phyloP scores from a whole-genome alignment of 768 basidiomycete species.

The Tylopilus sp. region DNA sequence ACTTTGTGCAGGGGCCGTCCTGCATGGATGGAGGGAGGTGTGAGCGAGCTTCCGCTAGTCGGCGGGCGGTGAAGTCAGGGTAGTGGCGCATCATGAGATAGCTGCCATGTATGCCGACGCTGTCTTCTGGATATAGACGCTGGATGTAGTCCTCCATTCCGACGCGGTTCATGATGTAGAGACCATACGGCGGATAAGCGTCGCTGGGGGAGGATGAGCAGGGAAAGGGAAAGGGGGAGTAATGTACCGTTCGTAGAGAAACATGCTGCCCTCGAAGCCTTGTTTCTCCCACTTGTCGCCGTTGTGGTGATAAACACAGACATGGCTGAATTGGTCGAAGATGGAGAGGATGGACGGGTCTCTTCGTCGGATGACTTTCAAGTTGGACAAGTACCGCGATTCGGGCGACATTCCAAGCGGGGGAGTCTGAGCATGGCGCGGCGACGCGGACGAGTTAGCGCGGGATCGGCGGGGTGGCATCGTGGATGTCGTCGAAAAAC shows the following conservation, averaged over 20 bases:
- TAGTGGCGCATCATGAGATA: slow-evolving; percentile 75
- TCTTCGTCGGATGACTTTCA: slow-evolving; percentile 74
- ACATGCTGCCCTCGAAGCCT: slow-evolving; percentile 86
- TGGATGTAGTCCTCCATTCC: slow-evolving; percentile 77
- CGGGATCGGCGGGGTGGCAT: slow-evolving; percentile 29
- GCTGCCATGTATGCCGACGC: slow-evolving; percentile 53
- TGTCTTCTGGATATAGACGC: slow-evolving; percentile 75
- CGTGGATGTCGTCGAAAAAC: background rate
- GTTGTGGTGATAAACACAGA: slow-evolving; percentile 76
- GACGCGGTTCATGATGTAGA: slow-evolving; percentile 80
- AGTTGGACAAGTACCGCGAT: slow-evolving; percentile 69
- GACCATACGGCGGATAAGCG: slow-evolving; percentile 78
- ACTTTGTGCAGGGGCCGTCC: slow-evolving; percentile 40
- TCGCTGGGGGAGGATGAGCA: slow-evolving; percentile 40
- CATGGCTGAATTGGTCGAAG: slow-evolving; percentile 86
- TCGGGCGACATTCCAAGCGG: slow-evolving; percentile 56
- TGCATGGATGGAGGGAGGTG: slow-evolving; percentile 18
- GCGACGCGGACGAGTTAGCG: slow-evolving; percentile 25
- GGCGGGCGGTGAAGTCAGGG: slow-evolving; percentile 57
- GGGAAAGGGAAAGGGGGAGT: background rate
- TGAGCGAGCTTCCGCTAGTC: slow-evolving; percentile 38
- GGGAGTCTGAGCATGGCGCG: slow-evolving; percentile 6
- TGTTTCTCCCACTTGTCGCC: slow-evolving; percentile 78
- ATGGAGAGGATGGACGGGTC: slow-evolving; percentile 79
- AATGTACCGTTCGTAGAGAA: slow-evolving; percentile 74